A percentile compares a stretch with the other conserved stretches of the same genome.
phyloP scores from a whole-genome alignment of 768 basidiomycete species.

The Boletus reticulatus region DNA sequence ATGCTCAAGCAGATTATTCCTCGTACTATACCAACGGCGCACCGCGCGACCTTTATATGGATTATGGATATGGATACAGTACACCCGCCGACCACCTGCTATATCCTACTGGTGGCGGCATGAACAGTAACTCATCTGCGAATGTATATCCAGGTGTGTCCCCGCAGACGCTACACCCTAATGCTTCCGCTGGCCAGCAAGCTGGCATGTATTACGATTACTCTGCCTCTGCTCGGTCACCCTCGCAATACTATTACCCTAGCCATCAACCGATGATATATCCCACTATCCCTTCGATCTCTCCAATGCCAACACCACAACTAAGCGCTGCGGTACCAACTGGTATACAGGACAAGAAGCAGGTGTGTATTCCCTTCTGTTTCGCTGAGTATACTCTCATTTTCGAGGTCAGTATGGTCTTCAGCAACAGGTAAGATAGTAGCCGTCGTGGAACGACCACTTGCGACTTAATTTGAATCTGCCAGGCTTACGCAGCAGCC shows the following conservation, averaged over 20 bases:
- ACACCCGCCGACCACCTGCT: constrained; percentile 46
- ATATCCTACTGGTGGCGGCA: constrained; percentile 47
- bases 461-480: neutral
- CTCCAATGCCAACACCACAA: constrained; percentile 54
- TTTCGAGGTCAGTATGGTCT: constrained; percentile 37
- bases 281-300: constrained; percentile 48
- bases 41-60: constrained; percentile 48
- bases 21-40: constrained; percentile 55
- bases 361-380: constrained; percentile 39
- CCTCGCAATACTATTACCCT: constrained; percentile 63
- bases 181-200: constrained; percentile 44
- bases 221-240: constrained; percentile 42
- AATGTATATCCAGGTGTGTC: constrained; percentile 49
- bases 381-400: constrained; percentile 10
- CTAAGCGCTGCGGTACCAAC: constrained; percentile 39
- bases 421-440: constrained; percentile 45
- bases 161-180: constrained; percentile 42
- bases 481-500: constrained; percentile 40
- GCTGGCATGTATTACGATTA: constrained; percentile 62
- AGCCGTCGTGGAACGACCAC: neutral
- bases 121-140: constrained; percentile 43
- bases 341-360: constrained; percentile 54
- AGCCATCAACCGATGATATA: constrained; percentile 59
- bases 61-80: constrained; percentile 59
- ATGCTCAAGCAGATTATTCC: constrained; percentile 56